A percentile compares a stretch with the other conserved stretches of the same genome.
Conservation (phyloP, 2,329 filamentous ascomycete species). For the Geosmithia flava region DNA sequence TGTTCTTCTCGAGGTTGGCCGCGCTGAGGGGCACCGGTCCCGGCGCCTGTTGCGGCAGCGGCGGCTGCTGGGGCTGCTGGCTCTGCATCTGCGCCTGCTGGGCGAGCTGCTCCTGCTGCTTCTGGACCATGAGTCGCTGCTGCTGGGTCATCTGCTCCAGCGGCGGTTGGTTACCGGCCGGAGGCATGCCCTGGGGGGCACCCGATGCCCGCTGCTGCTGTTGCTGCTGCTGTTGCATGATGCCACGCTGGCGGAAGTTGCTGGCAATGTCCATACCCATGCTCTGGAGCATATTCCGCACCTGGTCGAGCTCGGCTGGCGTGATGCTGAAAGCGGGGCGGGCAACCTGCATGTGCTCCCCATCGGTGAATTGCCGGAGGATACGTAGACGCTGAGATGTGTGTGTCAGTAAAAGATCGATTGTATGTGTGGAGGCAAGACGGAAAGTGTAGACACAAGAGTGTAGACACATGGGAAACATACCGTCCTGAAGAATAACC, state of each 20-base stretch:
- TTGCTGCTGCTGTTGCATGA: constrained; percentile 12
- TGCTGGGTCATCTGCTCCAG: constrained; percentile 13
- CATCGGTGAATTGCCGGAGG: constrained; percentile 38
- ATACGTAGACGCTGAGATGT: constrained; percentile 35
- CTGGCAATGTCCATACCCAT: constrained; percentile 36
- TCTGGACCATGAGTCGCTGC: constrained; percentile 18
- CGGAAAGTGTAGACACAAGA: neutral
- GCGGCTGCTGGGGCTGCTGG: constrained; percentile 12
- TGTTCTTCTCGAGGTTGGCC: constrained; percentile 39
- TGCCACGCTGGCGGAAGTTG: constrained; percentile 13
- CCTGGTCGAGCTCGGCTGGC: constrained; percentile 36
- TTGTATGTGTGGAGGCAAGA: neutral
- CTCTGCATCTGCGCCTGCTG: constrained; percentile 20
- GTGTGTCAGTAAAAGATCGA: neutral
- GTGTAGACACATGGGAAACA: constrained; percentile 16
- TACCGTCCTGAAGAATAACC: constrained; percentile 40
- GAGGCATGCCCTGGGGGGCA: too few relatives aligned
- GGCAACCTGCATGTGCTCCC: constrained; percentile 28
- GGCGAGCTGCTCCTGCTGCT: constrained; percentile 15
- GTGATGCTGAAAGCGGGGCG: constrained; percentile 39
- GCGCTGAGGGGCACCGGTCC: constrained; percentile 24
- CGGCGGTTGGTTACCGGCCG: too few relatives aligned
- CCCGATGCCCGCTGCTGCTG: constrained; percentile 8
- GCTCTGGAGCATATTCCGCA: constrained; percentile 31
- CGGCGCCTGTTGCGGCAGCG: constrained; percentile 12